A percentile compares a stretch with the other conserved stretches of the same genome.
These are phyloP conservation scores for Cicer yamashitae DNA, from an alignment of 306 rosid genomes.

Conservation along the genomic window DNA sequence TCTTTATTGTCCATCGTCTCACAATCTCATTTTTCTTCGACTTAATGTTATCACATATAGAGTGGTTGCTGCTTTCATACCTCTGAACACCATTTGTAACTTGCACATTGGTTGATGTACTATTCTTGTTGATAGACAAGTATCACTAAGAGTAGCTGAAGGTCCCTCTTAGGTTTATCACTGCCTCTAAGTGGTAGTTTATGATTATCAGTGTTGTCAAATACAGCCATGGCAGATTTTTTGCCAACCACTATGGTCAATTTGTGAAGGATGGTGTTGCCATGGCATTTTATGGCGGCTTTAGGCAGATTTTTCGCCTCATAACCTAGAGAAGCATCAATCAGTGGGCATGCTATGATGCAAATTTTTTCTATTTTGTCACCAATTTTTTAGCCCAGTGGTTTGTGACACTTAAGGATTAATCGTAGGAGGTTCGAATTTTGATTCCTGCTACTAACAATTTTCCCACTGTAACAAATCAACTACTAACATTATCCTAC, in stretches of 20 bases:
- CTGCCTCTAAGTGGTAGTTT: slow-evolving; percentile 28
- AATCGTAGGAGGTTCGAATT: no score
- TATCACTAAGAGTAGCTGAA: slow-evolving; percentile 29
- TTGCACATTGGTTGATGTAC: slow-evolving; percentile 37
- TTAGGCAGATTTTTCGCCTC: neutral
- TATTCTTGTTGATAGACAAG: slow-evolving; percentile 1
- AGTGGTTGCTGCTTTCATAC: slow-evolving; percentile 37
- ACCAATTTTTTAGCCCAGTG: no score
- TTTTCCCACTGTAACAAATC: no score
- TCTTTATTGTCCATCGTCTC: neutral
- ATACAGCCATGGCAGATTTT: neutral
- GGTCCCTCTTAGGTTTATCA: slow-evolving; percentile 24
- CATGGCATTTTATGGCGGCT: neutral
- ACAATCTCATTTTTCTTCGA: slow-evolving; percentile 5
- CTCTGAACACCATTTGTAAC: slow-evolving; percentile 26
- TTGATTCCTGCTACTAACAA: no score
- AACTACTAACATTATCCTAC: no score
- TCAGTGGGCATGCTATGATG: slow-evolving; percentile 38
- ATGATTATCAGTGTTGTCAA: slow-evolving; percentile 3
- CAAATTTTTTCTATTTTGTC: neutral
- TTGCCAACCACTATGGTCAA: neutral
- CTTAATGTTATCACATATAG: neutral
- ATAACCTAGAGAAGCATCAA: slow-evolving; percentile 34
- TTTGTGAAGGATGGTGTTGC: neutral
- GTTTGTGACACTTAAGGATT: no score